Base-by-base conservation (phyloP, 1,284 basidiomycete genomes). In the Ganoderma boninense region DNA sequence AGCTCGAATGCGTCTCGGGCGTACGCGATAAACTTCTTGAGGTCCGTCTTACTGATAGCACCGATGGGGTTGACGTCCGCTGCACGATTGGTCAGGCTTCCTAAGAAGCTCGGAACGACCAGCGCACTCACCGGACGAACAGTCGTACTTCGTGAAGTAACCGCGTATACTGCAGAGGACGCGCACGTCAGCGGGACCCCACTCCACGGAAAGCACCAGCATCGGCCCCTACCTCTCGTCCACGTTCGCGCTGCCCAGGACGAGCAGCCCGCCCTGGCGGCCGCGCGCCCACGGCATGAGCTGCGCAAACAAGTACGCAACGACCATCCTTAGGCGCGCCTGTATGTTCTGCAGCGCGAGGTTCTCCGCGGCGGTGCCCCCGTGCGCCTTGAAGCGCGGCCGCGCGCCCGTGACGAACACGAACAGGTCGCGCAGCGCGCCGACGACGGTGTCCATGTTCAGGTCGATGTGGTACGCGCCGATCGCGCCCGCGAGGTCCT, bases 41-140 rank as follows among this genome's bases (percentile, higher is more conserved):
- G 84, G 82, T 99, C 98, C 0, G 96, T 97, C 83, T 99, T 99
- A 81, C 95, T 97, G 80, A 99, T 98, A 1, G 94, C 95, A 10
- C 98, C 98, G 76, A 99, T 99, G 4, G 97, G 98, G 80, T 99
- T 99, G 79, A 99, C 90, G 80, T 99, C 97, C 66, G 98, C 95
- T 96, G 77, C 6, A 61, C 14, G 67, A 5, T 5, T 20, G 44
- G 43, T 67, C 60, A 65, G 64, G n/a, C 23, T 40, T 38, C 18
- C 5, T 20, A 14, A 18, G 11, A 0, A n/a, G 14, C 2, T n/a
- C 62, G 32, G 16, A 18, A 61, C 16, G 49, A 7, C 2, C 35
- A 26, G 26, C 23, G 13, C 43, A 68, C 84, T 63, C 74, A 92
- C 93, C 93, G 20, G 94, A 95, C 5, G 94, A 95, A 75, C 90